Evolutionary conservation across 2,329 filamentous ascomycete species (phyloP).

Genomic region (Nothophoma quercina): DNA sequence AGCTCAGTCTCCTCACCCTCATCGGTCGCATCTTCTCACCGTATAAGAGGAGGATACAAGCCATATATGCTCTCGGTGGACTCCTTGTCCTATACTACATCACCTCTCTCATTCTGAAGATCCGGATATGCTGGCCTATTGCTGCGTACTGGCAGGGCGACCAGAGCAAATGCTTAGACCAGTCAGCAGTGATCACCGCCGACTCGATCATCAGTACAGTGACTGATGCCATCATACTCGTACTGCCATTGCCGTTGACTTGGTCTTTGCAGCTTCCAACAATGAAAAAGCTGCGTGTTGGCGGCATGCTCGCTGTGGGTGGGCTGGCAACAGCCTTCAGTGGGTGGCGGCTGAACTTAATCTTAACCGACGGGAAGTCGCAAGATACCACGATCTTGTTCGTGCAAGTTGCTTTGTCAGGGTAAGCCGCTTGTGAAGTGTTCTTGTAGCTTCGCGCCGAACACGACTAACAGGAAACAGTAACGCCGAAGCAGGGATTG

Average conservation of each 20-base stretch:
- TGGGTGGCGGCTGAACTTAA: constrained; percentile 34
- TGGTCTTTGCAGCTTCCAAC: constrained; percentile 39
- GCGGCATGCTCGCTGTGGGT: constrained; percentile 40
- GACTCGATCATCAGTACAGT: constrained; percentile 45
- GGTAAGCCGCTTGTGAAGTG: not conserved
- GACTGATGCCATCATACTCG: constrained; percentile 46
- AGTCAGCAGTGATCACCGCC: constrained; percentile 43
- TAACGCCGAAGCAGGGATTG: constrained; percentile 24
- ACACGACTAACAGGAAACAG: constrained; percentile 5
- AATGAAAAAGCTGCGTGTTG: constrained; percentile 46
- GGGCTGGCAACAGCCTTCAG: constrained; percentile 41
- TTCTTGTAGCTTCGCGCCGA: not conserved
- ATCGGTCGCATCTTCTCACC: constrained; percentile 33
- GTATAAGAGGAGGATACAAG: constrained; percentile 17
- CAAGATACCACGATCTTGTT: constrained; percentile 15
- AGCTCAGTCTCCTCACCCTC: constrained; percentile 33
- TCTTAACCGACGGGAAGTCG: constrained; percentile 15
- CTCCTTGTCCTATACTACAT: constrained; percentile 18
- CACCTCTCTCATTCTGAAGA: constrained; percentile 9
- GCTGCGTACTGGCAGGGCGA: constrained; percentile 29
- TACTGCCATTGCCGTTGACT: constrained; percentile 45
- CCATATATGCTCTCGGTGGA: constrained; percentile 24
- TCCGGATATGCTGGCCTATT: constrained; percentile 27
- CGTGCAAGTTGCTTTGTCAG: constrained; percentile 17
- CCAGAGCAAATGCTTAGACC: constrained; percentile 39